Percentiles rank a stretch among this genome's conserved stretches.
phyloP scores from a whole-genome alignment of 306 rosid genomes.

The Glycyrrhiza uralensis region DNA sequence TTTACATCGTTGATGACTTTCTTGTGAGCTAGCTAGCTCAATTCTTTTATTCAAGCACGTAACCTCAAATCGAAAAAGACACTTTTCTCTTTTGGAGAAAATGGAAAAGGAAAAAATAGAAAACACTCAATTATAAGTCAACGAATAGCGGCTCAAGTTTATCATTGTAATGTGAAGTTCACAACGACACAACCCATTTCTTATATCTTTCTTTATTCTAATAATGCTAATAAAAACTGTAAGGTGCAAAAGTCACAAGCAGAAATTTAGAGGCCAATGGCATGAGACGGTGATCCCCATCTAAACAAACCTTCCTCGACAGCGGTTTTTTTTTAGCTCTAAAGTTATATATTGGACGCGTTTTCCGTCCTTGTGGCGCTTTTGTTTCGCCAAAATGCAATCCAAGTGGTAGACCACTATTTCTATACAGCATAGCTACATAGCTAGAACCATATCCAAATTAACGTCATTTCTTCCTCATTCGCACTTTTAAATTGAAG shows the following conservation, averaged over 20 bases:
- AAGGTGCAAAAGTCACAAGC: background rate
- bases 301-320: background rate
- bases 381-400: slow-evolving; percentile 7
- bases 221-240: background rate
- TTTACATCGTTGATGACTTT: slow-evolving; percentile 25
- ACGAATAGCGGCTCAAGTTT: slow-evolving; percentile 19
- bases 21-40: background rate
- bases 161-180: background rate
- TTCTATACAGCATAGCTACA: background rate
- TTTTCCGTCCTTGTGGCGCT: slow-evolving; percentile 20
- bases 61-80: background rate
- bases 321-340: background rate
- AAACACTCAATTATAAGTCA: slow-evolving; percentile 25
- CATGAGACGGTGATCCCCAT: slow-evolving; percentile 25
- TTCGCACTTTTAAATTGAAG: background rate
- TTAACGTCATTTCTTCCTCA: background rate
- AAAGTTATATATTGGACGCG: slow-evolving; percentile 27
- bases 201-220: background rate
- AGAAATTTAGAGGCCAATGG: background rate
- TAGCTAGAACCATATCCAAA: slow-evolving; percentile 14
- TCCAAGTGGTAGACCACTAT: slow-evolving; percentile 26
- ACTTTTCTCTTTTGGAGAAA: background rate
- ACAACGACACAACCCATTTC: slow-evolving; percentile 4
- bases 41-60: slow-evolving; percentile 18
- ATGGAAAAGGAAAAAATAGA: background rate